Base-by-base conservation (phyloP, 768 basidiomycete species). In the Fistulinella prunicolor region DNA sequence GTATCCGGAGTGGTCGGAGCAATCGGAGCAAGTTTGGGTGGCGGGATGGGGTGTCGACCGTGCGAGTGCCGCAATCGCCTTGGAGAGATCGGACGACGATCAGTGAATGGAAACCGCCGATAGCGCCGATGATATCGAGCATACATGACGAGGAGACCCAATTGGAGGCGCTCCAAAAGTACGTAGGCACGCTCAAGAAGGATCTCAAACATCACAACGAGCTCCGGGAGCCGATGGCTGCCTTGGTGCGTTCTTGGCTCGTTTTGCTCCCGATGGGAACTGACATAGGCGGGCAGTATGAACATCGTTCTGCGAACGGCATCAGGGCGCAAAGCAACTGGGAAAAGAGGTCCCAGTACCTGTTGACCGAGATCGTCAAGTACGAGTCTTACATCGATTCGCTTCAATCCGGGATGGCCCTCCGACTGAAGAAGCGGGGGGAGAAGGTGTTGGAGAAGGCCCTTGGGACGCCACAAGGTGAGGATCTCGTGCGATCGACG, bases 301-400 rank as follows among this genome's bases (percentile, higher is more conserved):
- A 85, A 48, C 78, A 87, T 1, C 82, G 86, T 12, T 83, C 89
- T 20, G 63, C 82, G 20, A 93, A 88, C 62, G 77, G 79, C 1
- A 59, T 74, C 56, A 97, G 85, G 68, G 85, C 96, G 1, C 76
- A 81, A 57, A 78, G 79, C 51, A 99, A 99, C 63, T 98, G 94
- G 92, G 89, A 90, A 70, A 86, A 82, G 64, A 94, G 88, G 64
- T 92, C 89, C 3, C 85, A 90, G 60, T 90, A 90, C 65, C 72
- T 98, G 39, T 76, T 94, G 44, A 81, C 87, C 9, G 95, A 99
- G 71, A 89, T 92, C 35, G 89, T 93, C 63, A 98, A 98, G 66
- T 98, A 97, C 67, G 85, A 91, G 44, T 88, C 89, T 14, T 99
- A 99, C 65, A 86, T 95, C 46, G 93, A 95, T 54, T 89, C 93